A percentile compares a stretch with the other conserved stretches of the same genome.
These are phyloP conservation scores for Neofusicoccum ribis DNA, from an alignment of 2,329 filamentous ascomycete genomes.

Conservation along the genomic window DNA sequence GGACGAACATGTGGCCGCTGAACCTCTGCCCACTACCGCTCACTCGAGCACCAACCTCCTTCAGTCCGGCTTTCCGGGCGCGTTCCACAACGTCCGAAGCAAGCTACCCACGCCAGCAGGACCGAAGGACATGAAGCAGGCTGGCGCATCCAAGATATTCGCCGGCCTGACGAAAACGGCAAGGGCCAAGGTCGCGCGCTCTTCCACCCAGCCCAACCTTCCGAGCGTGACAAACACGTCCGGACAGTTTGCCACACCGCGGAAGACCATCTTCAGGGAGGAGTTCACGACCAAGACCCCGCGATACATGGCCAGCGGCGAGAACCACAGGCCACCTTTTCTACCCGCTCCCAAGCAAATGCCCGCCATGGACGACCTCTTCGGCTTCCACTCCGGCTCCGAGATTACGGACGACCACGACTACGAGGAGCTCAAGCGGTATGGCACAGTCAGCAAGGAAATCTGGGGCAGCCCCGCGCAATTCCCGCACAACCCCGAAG, in stretches of 20 bases:
- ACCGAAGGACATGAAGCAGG: neutral
- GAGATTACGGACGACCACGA: neutral
- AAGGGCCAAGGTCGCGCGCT: neutral
- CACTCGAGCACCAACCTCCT: neutral
- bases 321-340: neutral
- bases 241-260: neutral
- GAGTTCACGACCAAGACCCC: slow-evolving; percentile 8
- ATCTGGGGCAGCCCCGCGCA: neutral
- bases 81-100: neutral
- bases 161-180: neutral
- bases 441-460: neutral
- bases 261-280: slow-evolving; percentile 8
- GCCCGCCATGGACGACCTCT: neutral
- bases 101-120: neutral
- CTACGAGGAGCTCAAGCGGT: neutral
- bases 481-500: too few relatives aligned
- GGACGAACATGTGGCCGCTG: too few relatives aligned
- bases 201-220: slow-evolving; percentile 17
- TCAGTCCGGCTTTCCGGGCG: too few relatives aligned
- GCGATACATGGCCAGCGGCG: neutral
- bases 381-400: neutral
- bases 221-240: neutral
- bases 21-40: neutral
- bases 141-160: slow-evolving; percentile 1
- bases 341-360: neutral